A percentile compares a stretch with the other conserved stretches of the same genome.
phyloP scores from a whole-genome alignment of 257 asterid genomes.

The Eucommia ulmoides region DNA sequence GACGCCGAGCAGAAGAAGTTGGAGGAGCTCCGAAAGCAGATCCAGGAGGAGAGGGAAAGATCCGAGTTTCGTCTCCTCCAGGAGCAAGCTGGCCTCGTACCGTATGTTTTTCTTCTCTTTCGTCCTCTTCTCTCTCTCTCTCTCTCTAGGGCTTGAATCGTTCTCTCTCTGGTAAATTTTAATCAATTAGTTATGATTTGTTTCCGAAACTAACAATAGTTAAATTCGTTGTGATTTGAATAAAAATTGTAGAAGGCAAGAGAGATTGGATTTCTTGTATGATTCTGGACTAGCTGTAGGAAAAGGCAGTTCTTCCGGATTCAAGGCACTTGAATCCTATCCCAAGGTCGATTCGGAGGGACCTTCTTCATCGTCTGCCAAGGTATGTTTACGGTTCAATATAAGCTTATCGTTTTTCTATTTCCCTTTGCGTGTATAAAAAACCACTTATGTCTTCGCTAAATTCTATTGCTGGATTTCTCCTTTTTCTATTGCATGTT shows the following conservation, averaged over 20 bases:
- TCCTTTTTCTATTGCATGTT: no score
- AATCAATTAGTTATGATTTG: no score
- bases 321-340: slow-evolving; percentile 66
- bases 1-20: slow-evolving; percentile 86
- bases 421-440: no score
- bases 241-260: slow-evolving; percentile 72
- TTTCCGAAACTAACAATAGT: no score
- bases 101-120: slow-evolving; percentile 22
- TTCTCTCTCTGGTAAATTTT: neutral
- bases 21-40: slow-evolving; percentile 94
- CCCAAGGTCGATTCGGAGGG: slow-evolving; percentile 43
- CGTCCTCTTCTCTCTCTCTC: neutral
- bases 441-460: no score
- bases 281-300: slow-evolving; percentile 97
- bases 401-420: no score
- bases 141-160: slow-evolving; percentile 1
- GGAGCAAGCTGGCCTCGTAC: slow-evolving; percentile 84
- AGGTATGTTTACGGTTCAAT: no score
- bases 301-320: slow-evolving; percentile 52
- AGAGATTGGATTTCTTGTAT: slow-evolving; percentile 83
- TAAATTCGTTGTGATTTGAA: no score
- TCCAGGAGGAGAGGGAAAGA: slow-evolving; percentile 82
- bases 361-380: slow-evolving; percentile 34
- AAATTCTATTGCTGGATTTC: no score
- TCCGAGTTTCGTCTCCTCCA: slow-evolving; percentile 90